A percentile compares a stretch with the other conserved stretches of the same genome.
Evolutionary conservation across 2,329 filamentous ascomycete genomes (phyloP).

Genomic region (Fusarium drepaniforme): DNA sequence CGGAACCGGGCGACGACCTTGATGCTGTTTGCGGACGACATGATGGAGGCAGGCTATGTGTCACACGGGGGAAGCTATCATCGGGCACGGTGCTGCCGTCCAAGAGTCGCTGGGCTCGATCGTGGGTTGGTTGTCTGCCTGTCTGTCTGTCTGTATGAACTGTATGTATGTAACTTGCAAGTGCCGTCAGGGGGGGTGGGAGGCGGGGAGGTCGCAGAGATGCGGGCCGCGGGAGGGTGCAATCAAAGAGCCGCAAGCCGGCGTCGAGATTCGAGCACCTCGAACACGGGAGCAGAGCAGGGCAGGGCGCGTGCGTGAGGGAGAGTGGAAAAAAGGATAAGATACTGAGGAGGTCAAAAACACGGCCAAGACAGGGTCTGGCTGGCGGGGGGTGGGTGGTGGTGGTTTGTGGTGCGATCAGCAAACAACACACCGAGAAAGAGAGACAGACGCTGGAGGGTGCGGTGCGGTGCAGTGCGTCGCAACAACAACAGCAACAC

Average conservation of each 20-base stretch:
- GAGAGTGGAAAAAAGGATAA: conserved; percentile 8
- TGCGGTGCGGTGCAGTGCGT: conserved; percentile 16
- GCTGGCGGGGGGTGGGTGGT: conserved; percentile 32
- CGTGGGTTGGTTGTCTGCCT: conserved; percentile 24
- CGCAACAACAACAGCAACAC: conserved; percentile 34
- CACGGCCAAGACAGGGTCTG: conserved; percentile 35
- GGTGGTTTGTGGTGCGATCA: conserved; percentile 35
- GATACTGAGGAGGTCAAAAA: conserved; percentile 16
- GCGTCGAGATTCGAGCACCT: conserved; percentile 36
- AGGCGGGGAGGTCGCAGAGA: conserved; percentile 37
- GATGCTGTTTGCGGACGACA: conserved; percentile 74
- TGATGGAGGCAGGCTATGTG: conserved; percentile 47
- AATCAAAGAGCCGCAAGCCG: conserved; percentile 40
- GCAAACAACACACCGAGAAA: conserved; percentile 17
- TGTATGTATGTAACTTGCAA: conserved; percentile 10
- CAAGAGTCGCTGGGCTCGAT: conserved; percentile 26
- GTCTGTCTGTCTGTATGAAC: background rate
- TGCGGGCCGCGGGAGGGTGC: conserved; percentile 36
- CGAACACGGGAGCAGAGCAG: conserved; percentile 10
- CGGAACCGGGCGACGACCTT: conserved; percentile 98
- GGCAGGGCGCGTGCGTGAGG: conserved; percentile 22
- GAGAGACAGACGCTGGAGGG: conserved; percentile 23
- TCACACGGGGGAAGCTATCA: conserved; percentile 44
- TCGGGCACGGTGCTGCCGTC: conserved; percentile 41
- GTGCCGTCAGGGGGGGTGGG: conserved; percentile 36